Evolutionary conservation across 2,329 filamentous ascomycete species (phyloP).

Genomic region (Chaetomium globosum): DNA sequence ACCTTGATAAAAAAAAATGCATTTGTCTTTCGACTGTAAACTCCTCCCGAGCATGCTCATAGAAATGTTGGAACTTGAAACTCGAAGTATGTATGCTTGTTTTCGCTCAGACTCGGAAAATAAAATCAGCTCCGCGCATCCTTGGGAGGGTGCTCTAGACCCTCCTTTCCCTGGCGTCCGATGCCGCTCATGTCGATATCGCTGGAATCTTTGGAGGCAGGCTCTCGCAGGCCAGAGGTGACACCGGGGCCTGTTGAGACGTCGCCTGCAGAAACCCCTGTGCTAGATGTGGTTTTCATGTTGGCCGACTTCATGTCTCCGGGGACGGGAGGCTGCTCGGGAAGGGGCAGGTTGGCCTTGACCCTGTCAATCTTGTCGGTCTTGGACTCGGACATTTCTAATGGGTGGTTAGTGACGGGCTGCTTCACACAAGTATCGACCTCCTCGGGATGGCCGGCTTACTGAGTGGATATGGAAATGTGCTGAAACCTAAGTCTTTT

Average conservation of each 20-base stretch:
- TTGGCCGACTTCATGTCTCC: conserved; percentile 79
- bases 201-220: conserved; percentile 58
- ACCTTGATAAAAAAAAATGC: neutral
- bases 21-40: neutral
- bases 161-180: conserved; percentile 65
- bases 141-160: conserved; percentile 25
- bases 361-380: conserved; percentile 66
- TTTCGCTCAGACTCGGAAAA: neutral
- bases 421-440: neutral
- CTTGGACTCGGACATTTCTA: conserved; percentile 56
- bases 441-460: neutral
- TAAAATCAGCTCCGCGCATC: conserved; percentile 15
- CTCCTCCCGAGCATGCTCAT: neutral
- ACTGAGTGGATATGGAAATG: neutral
- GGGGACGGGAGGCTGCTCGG: conserved; percentile 73
- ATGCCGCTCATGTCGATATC: conserved; percentile 61
- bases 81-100: neutral
- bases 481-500: neutral
- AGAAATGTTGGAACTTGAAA: neutral
- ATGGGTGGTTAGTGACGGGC: neutral
- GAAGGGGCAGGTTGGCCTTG: conserved; percentile 74
- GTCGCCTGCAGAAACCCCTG: conserved; percentile 54
- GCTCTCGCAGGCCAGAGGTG: conserved; percentile 58
- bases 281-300: conserved; percentile 62
- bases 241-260: conserved; percentile 55